Evolutionary conservation across 176 grass and related monocot species (phyloP).

Genomic region (Carex cristatella): DNA sequence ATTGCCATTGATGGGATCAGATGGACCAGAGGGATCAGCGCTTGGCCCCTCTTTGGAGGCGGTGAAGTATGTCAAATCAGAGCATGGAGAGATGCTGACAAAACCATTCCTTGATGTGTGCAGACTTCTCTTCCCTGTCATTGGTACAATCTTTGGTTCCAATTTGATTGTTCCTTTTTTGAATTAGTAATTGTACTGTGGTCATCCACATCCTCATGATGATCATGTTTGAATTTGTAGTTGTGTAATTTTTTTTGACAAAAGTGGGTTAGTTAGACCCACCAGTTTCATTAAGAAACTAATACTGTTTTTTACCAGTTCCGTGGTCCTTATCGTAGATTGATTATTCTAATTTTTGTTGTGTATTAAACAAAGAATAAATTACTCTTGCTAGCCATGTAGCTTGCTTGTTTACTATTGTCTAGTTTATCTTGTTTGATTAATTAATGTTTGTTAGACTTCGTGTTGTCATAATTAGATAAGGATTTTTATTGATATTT

Average conservation of each 20-base stretch:
- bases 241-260: background rate
- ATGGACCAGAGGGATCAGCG: background rate
- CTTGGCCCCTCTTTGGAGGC: background rate
- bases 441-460: background rate
- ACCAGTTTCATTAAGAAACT: too few species aligned
- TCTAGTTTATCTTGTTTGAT: background rate
- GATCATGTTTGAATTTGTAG: background rate
- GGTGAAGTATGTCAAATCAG: constrained; percentile 13
- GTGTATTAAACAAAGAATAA: background rate
- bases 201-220: background rate
- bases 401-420: background rate
- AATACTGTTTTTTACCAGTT: background rate
- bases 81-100: constrained; percentile 24
- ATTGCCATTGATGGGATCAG: constrained; percentile 5
- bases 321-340: background rate
- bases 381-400: background rate
- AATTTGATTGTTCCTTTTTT: background rate
- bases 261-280: too few species aligned
- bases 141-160: background rate
- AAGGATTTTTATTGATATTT: background rate
- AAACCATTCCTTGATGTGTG: constrained; percentile 28
- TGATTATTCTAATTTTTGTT: background rate
- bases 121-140: constrained; percentile 14
- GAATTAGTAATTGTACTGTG: background rate
- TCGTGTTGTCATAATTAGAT: background rate